A percentile compares a stretch with the other conserved stretches of the same genome.
Conservation (phyloP, 768 basidiomycete species). For the Leucocoprinus leucothites region DNA sequence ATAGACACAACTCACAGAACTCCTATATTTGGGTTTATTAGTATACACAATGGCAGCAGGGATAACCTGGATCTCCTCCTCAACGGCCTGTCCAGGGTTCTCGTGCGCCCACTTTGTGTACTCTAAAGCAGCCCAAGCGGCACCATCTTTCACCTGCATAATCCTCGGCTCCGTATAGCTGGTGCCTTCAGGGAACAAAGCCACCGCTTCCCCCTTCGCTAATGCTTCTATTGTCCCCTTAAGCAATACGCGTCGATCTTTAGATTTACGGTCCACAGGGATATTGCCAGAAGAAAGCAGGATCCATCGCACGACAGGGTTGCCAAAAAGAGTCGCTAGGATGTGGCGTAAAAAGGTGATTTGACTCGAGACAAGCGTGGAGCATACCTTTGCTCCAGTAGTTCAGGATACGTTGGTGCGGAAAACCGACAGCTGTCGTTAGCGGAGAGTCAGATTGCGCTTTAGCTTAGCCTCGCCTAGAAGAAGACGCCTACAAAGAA, state of each 20-base stretch:
- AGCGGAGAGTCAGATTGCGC: background rate
- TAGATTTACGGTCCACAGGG: slow-evolving; percentile 92
- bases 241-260: slow-evolving; percentile 87
- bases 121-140: slow-evolving; percentile 93
- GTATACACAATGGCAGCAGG: slow-evolving; percentile 92
- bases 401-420: slow-evolving; percentile 77
- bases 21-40: slow-evolving; percentile 94
- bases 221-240: slow-evolving; percentile 87
- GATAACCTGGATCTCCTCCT: slow-evolving; percentile 59
- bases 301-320: slow-evolving; percentile 71
- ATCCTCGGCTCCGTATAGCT: slow-evolving; percentile 93
- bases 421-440: slow-evolving; percentile 71
- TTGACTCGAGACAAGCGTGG: background rate
- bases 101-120: slow-evolving; percentile 77
- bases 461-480: too few relatives aligned
- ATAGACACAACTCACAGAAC: slow-evolving; percentile 56
- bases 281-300: slow-evolving; percentile 93
- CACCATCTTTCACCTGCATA: slow-evolving; percentile 91
- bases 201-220: slow-evolving; percentile 76
- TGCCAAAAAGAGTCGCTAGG: slow-evolving; percentile 72
- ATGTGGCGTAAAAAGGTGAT: background rate
- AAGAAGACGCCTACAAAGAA: slow-evolving; percentile 59
- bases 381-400: slow-evolving; percentile 89
- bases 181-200: slow-evolving; percentile 92
- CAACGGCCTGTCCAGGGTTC: slow-evolving; percentile 40